phyloP scores from a whole-genome alignment of 345 rosid genomes.

The Abelmoschus esculentus region DNA sequence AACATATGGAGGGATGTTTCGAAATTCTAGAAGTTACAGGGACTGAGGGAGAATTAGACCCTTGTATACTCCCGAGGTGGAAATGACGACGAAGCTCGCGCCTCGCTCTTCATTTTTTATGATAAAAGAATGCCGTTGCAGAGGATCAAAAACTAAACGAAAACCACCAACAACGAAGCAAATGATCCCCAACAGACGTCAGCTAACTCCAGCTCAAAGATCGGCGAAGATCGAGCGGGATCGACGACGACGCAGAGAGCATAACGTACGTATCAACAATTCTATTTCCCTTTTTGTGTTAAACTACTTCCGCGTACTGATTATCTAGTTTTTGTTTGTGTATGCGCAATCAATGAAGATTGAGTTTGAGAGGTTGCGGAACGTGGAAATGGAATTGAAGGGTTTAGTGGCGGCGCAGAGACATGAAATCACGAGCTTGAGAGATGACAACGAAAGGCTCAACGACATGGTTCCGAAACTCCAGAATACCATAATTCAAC shows the following conservation, averaged over 20 bases:
- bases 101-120: too few relatives aligned
- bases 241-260: neutral
- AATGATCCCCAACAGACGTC: neutral
- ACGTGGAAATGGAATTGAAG: neutral
- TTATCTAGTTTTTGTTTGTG: neutral
- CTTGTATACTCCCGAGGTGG: neutral
- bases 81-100: neutral
- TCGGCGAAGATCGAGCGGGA: neutral
- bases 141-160: neutral
- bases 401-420: neutral
- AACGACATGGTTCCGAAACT: neutral
- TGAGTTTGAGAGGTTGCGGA: neutral
- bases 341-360: neutral
- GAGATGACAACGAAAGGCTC: neutral
- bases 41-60: too few relatives aligned
- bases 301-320: neutral
- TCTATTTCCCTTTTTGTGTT: neutral
- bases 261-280: neutral
- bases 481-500: too few relatives aligned
- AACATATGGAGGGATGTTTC: too few relatives aligned
- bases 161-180: neutral
- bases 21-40: too few relatives aligned
- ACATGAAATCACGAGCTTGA: neutral
- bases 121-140: neutral
- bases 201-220: neutral